Conservation (phyloP, 2,329 filamentous ascomycete genomes). For the Fusarium sp. region DNA sequence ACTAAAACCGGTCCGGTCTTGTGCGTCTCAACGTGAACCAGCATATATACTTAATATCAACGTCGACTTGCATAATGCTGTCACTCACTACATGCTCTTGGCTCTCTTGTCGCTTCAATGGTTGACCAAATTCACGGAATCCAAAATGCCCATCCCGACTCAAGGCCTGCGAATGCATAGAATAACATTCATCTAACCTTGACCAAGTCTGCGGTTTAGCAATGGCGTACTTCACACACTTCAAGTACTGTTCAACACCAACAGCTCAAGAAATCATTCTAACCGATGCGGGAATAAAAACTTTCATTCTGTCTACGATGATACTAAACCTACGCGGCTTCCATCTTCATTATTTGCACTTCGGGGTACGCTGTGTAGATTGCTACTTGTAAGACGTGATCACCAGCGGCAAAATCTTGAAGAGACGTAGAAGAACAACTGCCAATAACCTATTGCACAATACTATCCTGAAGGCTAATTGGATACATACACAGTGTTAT, state of each 20-base stretch:
- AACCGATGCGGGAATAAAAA: neutral
- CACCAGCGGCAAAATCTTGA: neutral
- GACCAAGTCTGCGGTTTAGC: neutral
- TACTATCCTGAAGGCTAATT: conserved; percentile 13
- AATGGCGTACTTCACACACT: neutral
- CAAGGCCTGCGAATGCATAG: neutral
- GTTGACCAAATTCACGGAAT: neutral
- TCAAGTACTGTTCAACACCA: neutral
- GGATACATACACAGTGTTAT: conserved; percentile 21
- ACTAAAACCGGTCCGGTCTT: neutral
- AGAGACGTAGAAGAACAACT: neutral
- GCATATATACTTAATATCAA: neutral
- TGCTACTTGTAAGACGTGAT: neutral
- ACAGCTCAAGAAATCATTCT: neutral
- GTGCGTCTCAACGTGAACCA: neutral
- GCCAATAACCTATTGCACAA: conserved; percentile 8
- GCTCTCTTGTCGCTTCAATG: neutral
- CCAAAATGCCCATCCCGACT: neutral
- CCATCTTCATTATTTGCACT: neutral
- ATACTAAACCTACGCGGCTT: neutral
- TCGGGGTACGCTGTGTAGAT: neutral
- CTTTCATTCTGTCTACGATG: neutral
- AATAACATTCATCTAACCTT: neutral
- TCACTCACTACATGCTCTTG: neutral
- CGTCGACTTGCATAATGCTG: neutral